A percentile compares a stretch with the other conserved stretches of the same genome.
These are phyloP conservation scores for Lonicera japonica DNA, from an alignment of 129 eudicot species.

Conservation along the genomic window DNA sequence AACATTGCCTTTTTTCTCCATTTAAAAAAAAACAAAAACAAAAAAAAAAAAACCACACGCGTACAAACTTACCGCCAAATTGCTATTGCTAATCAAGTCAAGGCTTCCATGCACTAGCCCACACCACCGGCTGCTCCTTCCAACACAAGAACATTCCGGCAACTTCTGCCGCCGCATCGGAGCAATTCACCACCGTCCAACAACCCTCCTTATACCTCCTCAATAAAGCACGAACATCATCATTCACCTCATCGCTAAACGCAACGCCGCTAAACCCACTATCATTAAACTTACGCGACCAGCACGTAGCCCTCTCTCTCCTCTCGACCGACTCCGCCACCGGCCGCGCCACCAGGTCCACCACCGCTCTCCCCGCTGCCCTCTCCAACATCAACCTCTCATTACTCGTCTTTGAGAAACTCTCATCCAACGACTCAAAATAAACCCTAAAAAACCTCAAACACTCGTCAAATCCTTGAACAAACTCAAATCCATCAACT, in stretches of 20 bases:
- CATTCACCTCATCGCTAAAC: constrained; percentile 81
- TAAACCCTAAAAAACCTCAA: constrained; percentile 85
- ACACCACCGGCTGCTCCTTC: constrained; percentile 97
- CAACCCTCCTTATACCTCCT: constrained; percentile 96
- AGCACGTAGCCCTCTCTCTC: constrained; percentile 68
- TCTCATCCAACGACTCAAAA: constrained; percentile 67
- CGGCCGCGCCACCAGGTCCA: constrained; percentile 74
- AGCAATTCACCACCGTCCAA: constrained; percentile 63
- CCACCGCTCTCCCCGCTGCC: constrained; percentile 66
- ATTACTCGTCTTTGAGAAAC: constrained; percentile 65
- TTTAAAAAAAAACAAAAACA: constrained; percentile 33
- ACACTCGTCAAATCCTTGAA: constrained; percentile 69
- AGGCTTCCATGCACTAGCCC: constrained; percentile 98
- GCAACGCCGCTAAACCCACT: constrained; percentile 41
- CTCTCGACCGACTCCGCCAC: constrained; percentile 54
- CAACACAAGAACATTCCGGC: constrained; percentile 90
- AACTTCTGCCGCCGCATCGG: constrained; percentile 12
- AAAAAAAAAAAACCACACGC: constrained; percentile 27
- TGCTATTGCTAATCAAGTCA: constrained; percentile 11
- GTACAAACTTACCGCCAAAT: constrained; percentile 15
- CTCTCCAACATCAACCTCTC: constrained; percentile 77
- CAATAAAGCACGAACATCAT: constrained; percentile 81
- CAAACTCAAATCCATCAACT: constrained; percentile 47
- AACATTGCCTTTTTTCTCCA: neutral
- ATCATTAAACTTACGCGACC: constrained; percentile 56